Conservation (phyloP, 768 basidiomycete genomes). For the Calocybe indica region DNA sequence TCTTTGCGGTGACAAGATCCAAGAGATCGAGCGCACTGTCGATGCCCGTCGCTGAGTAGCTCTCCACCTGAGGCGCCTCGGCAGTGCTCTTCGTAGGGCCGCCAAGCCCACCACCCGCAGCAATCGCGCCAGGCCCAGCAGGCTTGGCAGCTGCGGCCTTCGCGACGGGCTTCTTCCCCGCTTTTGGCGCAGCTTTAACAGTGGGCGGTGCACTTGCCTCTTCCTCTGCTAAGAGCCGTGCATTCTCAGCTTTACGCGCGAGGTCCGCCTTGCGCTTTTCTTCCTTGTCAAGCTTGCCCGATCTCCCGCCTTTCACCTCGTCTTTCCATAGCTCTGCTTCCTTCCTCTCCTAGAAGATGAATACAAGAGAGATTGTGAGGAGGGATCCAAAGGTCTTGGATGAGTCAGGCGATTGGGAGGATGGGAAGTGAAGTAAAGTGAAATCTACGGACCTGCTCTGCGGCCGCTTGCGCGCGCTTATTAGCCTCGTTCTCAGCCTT, state of each 20-base stretch:
- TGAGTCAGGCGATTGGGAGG: neutral
- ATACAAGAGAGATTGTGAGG: neutral
- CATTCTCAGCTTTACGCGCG: conserved; percentile 83
- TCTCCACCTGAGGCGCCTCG: conserved; percentile 39
- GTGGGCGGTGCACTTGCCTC: conserved; percentile 58
- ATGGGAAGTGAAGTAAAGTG: neutral
- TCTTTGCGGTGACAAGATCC: conserved; percentile 85
- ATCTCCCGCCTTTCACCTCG: conserved; percentile 54
- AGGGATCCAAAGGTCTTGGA: too few species aligned
- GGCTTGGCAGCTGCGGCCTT: conserved; percentile 53
- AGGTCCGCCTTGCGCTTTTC: conserved; percentile 77
- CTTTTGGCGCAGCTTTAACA: conserved; percentile 59
- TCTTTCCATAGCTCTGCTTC: conserved; percentile 68
- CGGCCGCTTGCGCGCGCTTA: conserved; percentile 58
- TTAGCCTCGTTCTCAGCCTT: conserved; percentile 88
- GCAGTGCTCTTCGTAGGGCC: conserved; percentile 12
- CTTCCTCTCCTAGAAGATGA: conserved; percentile 53
- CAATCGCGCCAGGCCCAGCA: conserved; percentile 81
- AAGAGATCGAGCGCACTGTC: conserved; percentile 88
- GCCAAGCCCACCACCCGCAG: conserved; percentile 56
- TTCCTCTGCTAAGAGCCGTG: conserved; percentile 83
- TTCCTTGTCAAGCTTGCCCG: conserved; percentile 64
- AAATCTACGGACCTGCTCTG: conserved; percentile 47
- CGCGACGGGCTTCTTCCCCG: conserved; percentile 37
- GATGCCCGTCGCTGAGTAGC: conserved; percentile 79